Evolutionary conservation across 139 green algal genomes (phyloP).

Genomic region (Edaphochlamys debaryana): DNA sequence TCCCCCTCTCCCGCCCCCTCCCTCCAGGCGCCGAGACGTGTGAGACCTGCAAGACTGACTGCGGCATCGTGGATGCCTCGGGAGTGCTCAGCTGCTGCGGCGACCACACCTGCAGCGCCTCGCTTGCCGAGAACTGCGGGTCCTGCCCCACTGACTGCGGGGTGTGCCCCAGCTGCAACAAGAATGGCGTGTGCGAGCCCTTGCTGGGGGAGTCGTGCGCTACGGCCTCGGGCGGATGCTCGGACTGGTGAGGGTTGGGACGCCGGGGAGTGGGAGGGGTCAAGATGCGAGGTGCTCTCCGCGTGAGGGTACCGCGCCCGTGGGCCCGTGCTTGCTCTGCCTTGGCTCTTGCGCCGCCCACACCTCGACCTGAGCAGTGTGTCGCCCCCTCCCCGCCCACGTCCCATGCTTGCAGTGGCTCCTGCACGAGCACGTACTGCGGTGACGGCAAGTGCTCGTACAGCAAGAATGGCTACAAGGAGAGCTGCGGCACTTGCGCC

Average conservation of each 20-base stretch:
- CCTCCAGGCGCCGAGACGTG: constrained; percentile 17
- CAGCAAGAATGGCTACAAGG: background rate
- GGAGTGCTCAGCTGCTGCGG: constrained; percentile 10
- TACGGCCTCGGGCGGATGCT: background rate
- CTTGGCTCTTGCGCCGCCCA: too few relatives aligned
- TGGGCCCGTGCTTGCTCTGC: too few relatives aligned
- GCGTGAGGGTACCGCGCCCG: too few relatives aligned
- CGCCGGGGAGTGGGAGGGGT: too few relatives aligned
- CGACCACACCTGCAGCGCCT: background rate
- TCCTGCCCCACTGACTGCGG: constrained; percentile 15
- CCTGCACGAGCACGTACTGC: background rate
- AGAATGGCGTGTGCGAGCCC: constrained; percentile 8
- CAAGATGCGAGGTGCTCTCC: too few relatives aligned
- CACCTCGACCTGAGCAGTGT: too few relatives aligned
- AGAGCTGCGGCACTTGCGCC: background rate
- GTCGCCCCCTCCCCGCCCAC: too few relatives aligned
- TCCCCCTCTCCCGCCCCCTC: too few relatives aligned
- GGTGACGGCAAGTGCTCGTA: constrained; percentile 19
- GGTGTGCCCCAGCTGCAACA: background rate
- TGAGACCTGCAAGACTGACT: background rate
- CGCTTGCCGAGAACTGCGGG: background rate
- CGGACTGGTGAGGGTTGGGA: too few relatives aligned
- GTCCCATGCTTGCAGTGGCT: too few relatives aligned
- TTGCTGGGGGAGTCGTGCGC: background rate
- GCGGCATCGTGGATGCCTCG: background rate